Base-by-base conservation (phyloP, 2,329 filamentous ascomycete genomes). In the Ambrosiella xylebori region DNA sequence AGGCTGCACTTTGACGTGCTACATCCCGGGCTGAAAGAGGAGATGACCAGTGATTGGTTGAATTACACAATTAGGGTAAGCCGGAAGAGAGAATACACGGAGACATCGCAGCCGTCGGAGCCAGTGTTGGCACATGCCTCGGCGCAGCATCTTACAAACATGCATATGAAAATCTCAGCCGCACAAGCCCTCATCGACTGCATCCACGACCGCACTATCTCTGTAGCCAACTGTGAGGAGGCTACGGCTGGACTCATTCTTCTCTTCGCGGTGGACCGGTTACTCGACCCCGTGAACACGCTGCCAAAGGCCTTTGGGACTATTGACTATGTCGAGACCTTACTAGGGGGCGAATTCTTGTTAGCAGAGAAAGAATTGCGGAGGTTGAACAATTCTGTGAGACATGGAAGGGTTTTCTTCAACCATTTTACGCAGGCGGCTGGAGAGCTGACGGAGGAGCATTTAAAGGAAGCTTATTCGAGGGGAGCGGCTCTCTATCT, bases 101-200 rank as follows among this genome's bases (percentile, higher is more conserved):
- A 57, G 41, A 60, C 59, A 4, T 27, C 41, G n/a, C 56, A 57
- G 39, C 59, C 59, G 17, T 49, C 59, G 8, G 59, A 60, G 45
- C 59, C 59, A 7, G 50, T 60, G 12, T 41, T 60, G 7, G 59
- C 59, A 7, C 39, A 55, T 47, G 56, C 56, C 8, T 56, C 59
- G 2, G 52, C 51, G 9, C 59, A 60, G 47, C 53, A 57, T 38
- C 44, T 60, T 9, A 36, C 56, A 6, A 52, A 50, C 35, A 19
- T 52, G 27, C 56, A 57, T 11, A 60, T 51, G 2, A 40, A 52
- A 8, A 39, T 60, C 1, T 41, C 56, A 1, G 59, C 52, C 1
- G n/a, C 57, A n/a, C 59, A 57, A 36, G 49, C 51, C 9, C 51
- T 60, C 7, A 36, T 56, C 3, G 59, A 60, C 7, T 44, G 38